Conservation (phyloP, 2,329 filamentous ascomycete genomes). For the Ophiostoma tasmaniense region DNA sequence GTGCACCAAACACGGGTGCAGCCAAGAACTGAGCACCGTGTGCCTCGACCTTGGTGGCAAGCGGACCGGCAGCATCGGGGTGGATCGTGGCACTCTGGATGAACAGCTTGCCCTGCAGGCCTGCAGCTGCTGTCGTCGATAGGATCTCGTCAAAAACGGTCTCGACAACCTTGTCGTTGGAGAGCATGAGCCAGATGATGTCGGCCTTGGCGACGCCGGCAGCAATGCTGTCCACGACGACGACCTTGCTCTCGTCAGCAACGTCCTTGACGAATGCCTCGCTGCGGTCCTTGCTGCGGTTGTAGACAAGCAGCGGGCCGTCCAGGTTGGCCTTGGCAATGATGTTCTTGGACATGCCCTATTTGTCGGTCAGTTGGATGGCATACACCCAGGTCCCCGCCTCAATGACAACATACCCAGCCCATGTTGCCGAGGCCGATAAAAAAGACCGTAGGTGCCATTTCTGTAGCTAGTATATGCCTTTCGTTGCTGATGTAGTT, state of each 20-base stretch:
- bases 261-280: constrained; percentile 47
- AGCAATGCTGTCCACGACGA: constrained; percentile 54
- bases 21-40: constrained; percentile 68
- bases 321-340: constrained; percentile 66
- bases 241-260: constrained; percentile 53
- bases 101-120: constrained; percentile 64
- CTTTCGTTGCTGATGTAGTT: background rate
- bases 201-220: constrained; percentile 61
- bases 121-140: constrained; percentile 39
- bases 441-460: constrained; percentile 60
- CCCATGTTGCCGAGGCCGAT: constrained; percentile 87
- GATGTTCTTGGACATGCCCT: constrained; percentile 82
- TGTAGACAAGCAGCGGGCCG: constrained; percentile 68
- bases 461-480: constrained; percentile 22
- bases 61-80: constrained; percentile 64
- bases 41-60: constrained; percentile 49
- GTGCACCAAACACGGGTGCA: constrained; percentile 60
- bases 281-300: constrained; percentile 59
- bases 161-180: constrained; percentile 76
- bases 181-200: constrained; percentile 74
- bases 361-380: background rate
- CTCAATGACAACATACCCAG: constrained; percentile 39
- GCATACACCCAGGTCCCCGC: background rate
- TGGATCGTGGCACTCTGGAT: constrained; percentile 85
- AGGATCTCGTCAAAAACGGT: constrained; percentile 56